These are phyloP conservation scores for Toxoplasma gondii DNA, from an alignment of 169 alveolate genomes.

Conservation along the genomic window DNA sequence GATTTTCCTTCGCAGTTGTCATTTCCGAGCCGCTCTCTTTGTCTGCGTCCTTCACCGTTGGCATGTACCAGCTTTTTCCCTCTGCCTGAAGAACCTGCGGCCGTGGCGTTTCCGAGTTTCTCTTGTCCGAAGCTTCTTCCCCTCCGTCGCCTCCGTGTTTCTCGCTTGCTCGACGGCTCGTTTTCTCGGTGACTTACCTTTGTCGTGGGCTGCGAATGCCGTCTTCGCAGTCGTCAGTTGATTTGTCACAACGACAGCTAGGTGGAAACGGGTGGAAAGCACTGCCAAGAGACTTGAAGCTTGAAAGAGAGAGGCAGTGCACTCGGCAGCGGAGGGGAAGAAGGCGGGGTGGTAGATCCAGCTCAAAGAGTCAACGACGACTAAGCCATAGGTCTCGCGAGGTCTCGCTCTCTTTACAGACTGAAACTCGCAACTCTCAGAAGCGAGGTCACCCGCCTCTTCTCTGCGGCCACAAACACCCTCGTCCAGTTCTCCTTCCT, in stretches of 20 bases:
- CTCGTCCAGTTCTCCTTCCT: background rate
- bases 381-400: background rate
- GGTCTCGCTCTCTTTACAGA: background rate
- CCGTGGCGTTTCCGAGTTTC: too few species aligned
- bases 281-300: background rate
- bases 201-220: background rate
- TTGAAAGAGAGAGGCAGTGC: slow-evolving; percentile 1
- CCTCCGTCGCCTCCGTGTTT: too few species aligned
- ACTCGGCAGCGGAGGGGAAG: slow-evolving; percentile 16
- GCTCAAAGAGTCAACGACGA: slow-evolving; percentile 7
- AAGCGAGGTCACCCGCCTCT: background rate
- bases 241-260: slow-evolving; percentile 13
- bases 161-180: too few species aligned
- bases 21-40: too few species aligned
- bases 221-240: background rate
- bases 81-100: too few species aligned
- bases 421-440: background rate
- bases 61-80: too few species aligned
- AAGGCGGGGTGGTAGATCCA: slow-evolving; percentile 35
- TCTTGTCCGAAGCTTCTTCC: too few species aligned
- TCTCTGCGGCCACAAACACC: background rate
- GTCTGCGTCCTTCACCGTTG: too few species aligned
- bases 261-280: background rate
- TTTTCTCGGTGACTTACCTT: too few species aligned
- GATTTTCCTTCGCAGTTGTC: too few species aligned